Conservation (phyloP, 495 filamentous ascomycete species). For the Penicillium simplicissimum region DNA sequence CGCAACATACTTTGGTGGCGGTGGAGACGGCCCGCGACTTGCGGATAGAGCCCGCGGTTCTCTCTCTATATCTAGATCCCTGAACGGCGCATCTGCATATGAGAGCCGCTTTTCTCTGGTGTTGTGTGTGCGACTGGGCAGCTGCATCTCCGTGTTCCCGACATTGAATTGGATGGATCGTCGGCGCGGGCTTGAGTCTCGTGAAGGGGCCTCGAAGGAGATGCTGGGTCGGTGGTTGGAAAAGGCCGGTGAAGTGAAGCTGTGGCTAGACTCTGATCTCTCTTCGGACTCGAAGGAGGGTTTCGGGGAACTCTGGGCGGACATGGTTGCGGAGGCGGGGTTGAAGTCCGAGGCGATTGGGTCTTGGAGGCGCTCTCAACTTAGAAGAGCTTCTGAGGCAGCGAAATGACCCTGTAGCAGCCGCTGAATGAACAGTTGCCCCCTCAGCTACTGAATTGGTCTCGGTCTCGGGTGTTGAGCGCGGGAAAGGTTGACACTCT, state of each 20-base stretch:
- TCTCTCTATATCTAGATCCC: conserved; percentile 30
- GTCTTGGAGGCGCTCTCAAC: not conserved
- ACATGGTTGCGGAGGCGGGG: conserved; percentile 21
- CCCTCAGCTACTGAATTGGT: not conserved
- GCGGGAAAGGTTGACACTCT: not conserved
- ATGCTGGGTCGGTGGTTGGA: conserved; percentile 25
- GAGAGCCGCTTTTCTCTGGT: conserved; percentile 31
- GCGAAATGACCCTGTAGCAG: not conserved
- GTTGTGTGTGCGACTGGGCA: conserved; percentile 33
- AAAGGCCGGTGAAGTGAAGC: conserved; percentile 14
- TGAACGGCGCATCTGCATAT: conserved; percentile 24
- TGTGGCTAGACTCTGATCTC: conserved; percentile 43
- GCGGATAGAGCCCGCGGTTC: conserved; percentile 26
- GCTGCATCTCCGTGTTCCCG: conserved; percentile 31
- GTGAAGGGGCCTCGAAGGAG: conserved; percentile 23
- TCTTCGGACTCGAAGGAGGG: conserved; percentile 56
- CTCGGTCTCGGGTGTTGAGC: not conserved
- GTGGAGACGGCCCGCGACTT: conserved; percentile 38
- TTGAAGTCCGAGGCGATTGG: not conserved
- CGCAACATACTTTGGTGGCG: conserved; percentile 38
- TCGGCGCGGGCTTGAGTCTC: conserved; percentile 28
- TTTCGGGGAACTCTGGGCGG: conserved; percentile 33
- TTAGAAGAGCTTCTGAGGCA: not conserved
- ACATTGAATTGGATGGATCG: conserved; percentile 49
- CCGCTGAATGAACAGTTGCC: not conserved